These are phyloP conservation scores for Saturnispora silvae DNA, from an alignment of 805 yeast species.

Conservation along the genomic window DNA sequence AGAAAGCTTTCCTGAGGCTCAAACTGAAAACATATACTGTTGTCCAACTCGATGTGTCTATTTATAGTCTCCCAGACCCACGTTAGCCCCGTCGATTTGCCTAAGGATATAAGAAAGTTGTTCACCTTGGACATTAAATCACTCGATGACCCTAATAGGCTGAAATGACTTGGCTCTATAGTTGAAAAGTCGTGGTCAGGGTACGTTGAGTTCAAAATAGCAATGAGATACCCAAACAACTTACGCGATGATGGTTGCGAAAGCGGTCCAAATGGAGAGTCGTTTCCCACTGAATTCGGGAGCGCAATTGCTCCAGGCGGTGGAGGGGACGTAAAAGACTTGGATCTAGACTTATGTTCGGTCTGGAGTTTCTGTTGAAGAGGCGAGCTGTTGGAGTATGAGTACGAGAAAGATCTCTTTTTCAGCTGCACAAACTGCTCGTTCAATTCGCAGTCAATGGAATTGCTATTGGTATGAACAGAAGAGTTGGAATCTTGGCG, in stretches of 20 bases:
- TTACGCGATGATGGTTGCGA: constrained; percentile 78
- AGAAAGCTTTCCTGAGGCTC: constrained; percentile 53
- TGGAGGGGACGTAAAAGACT: constrained; percentile 23
- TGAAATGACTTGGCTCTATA: constrained; percentile 69
- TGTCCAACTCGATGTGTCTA: constrained; percentile 64
- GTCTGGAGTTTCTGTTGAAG: constrained; percentile 10
- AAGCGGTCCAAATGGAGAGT: constrained; percentile 84
- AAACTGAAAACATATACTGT: constrained; percentile 54
- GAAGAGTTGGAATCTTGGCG: constrained; percentile 19
- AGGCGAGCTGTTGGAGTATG: constrained; percentile 18
- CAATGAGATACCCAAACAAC: constrained; percentile 82
- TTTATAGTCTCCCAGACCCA: constrained; percentile 88
- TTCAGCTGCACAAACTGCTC: constrained; percentile 25
- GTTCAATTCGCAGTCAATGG: constrained; percentile 14
- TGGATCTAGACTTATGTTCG: constrained; percentile 17
- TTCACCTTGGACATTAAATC: constrained; percentile 60
- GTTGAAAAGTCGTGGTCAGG: constrained; percentile 94
- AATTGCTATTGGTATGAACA: constrained; percentile 4
- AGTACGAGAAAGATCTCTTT: constrained; percentile 25
- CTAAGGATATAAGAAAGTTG: constrained; percentile 61
- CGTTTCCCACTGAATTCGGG: constrained; percentile 3
- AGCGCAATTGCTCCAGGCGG: constrained; percentile 20
- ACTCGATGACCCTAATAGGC: constrained; percentile 38
- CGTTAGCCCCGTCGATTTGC: constrained; percentile 39
- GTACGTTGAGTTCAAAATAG: constrained; percentile 81